Base-by-base conservation (phyloP, 2,329 filamentous ascomycete species). In the Leptodontidium sp. region DNA sequence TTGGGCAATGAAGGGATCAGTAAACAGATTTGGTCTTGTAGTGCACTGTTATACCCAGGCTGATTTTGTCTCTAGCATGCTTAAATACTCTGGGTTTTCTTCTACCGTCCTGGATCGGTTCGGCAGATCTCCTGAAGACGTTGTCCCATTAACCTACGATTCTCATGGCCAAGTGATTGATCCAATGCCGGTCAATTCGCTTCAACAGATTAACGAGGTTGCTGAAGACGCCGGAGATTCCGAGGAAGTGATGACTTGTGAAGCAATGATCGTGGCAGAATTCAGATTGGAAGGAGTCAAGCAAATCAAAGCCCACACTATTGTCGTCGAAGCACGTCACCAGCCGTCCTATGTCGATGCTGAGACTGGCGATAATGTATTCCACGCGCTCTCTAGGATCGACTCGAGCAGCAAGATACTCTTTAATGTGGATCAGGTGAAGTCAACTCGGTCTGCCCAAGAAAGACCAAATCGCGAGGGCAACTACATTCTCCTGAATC, bases 151-250 rank as follows among this genome's bases (percentile, higher is more conserved):
- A 14, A 69, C 47, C 15, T 71, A 69, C 50, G 64, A 69, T 26
- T 69, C 59, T 59, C 67, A 71, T 29, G 69, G 69, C n/a, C 69
- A 71, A 49, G 66, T 71, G 11, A 67, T 69, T 35, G 64, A 47
- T 59, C 26, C 57, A 26, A 9, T 47, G n/a, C 40, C 57, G 21
- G 24, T 11, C 53, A 38, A 65, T 49, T 15, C 24, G 8, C 50
- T 61, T 29, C 67, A 62, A 1, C 53, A 58, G 2, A 59, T 59
- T 24, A 45, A 52, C 35, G 49, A 64, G 21, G 21, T 49, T 32
- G 14, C 61, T 9, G 58, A 58, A 57, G 63, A 65, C 9, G 49
- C 35, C 5, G 38, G 45, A 14, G 40, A 43, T 9, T 11, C n/a
- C 12, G 29, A 32, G 26, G 62, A 64, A 32, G 32, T 24, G 21